Conservation (phyloP, 2,329 filamentous ascomycete genomes). For the Sarocladium kiliense region DNA sequence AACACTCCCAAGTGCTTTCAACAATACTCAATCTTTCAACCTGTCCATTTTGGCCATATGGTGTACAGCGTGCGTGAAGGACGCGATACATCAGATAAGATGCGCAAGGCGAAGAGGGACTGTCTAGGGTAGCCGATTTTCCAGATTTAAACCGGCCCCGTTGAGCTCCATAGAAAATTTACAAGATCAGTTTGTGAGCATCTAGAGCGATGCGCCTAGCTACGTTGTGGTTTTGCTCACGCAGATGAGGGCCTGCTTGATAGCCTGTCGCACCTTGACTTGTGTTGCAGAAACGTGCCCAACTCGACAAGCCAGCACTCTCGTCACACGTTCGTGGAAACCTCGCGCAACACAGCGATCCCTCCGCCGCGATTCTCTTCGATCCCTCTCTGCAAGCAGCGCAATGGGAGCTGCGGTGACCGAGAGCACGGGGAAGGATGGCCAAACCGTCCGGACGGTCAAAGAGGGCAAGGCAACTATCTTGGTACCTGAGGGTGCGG, state of each 20-base stretch:
- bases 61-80: too few species aligned
- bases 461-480: slow-evolving; percentile 55
- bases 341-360: neutral
- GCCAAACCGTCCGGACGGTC: slow-evolving; percentile 45
- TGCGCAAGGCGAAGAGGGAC: too few species aligned
- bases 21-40: too few species aligned
- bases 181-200: neutral
- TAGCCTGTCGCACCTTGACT: neutral
- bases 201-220: neutral
- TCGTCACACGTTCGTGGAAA: neutral
- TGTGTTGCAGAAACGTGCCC: neutral
- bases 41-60: too few species aligned
- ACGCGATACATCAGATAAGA: too few species aligned
- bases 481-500: slow-evolving; percentile 43
- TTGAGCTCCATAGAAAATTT: slow-evolving; percentile 3
- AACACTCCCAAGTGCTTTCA: too few species aligned
- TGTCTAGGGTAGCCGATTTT: neutral
- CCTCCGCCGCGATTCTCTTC: slow-evolving; percentile 12
- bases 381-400: slow-evolving; percentile 5
- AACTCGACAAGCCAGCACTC: neutral
- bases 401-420: slow-evolving; percentile 8
- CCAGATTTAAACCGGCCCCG: neutral
- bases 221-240: neutral
- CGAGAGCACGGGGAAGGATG: slow-evolving; percentile 29
- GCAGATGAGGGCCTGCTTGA: slow-evolving; percentile 1